These are phyloP conservation scores for Vicia villosa DNA, from an alignment of 306 rosid genomes.

Conservation along the genomic window DNA sequence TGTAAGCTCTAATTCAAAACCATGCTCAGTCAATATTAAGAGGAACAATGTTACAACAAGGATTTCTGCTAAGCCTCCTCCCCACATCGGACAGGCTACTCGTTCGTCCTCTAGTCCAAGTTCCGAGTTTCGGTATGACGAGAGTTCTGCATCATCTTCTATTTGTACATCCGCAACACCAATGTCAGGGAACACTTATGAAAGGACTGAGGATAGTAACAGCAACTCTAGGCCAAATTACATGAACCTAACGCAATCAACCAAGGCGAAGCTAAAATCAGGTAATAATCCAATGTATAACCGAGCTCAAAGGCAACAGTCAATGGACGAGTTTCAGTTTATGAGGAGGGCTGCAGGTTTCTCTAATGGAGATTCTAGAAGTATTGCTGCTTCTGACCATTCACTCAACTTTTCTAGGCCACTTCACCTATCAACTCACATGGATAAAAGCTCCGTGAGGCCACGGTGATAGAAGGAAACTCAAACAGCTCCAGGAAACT, in stretches of 20 bases:
- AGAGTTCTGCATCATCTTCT: constrained; percentile 92
- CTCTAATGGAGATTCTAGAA: constrained; percentile 76
- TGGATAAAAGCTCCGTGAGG: constrained; percentile 55
- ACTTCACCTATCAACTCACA: constrained; percentile 51
- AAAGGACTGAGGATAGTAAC: constrained; percentile 76
- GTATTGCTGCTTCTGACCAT: constrained; percentile 71
- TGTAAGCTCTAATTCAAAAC: constrained; percentile 48
- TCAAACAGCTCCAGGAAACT: constrained; percentile 14
- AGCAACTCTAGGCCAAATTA: constrained; percentile 61
- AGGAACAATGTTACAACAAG: constrained; percentile 87
- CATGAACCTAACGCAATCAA: constrained; percentile 90
- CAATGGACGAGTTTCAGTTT: constrained; percentile 94
- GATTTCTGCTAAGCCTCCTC: constrained; percentile 88
- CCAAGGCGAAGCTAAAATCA: constrained; percentile 67
- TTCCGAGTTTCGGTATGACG: constrained; percentile 81
- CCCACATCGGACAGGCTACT: constrained; percentile 58
- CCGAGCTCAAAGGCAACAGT: constrained; percentile 86
- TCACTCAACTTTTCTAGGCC: constrained; percentile 69
- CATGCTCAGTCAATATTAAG: constrained; percentile 59
- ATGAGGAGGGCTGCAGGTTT: constrained; percentile 61
- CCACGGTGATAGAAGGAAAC: constrained; percentile 41
- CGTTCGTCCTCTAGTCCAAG: constrained; percentile 94
- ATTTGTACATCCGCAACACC: constrained; percentile 87
- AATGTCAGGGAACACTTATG: constrained; percentile 69
- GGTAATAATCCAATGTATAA: constrained; percentile 43